Evolutionary conservation across 2,329 filamentous ascomycete genomes (phyloP), one percentile per base, ranked within the genome.

Genomic region (Ophiostoma triangulosporum): DNA sequence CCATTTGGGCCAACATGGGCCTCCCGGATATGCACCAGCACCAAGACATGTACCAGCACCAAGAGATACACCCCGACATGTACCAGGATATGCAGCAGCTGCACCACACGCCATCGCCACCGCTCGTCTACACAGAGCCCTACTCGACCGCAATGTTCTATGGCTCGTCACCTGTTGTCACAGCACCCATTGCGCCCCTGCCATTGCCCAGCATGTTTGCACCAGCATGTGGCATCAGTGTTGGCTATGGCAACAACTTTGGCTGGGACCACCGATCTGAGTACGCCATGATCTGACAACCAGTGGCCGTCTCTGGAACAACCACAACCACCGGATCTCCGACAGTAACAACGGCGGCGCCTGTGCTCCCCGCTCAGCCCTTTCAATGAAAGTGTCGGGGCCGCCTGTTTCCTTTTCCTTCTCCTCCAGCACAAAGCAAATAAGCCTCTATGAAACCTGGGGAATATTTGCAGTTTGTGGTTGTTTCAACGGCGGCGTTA

Each of bases 261-360:
- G 87, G 86, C 62, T 95, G 88, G 87, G 88, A 87, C 67, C 77
- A 85, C 62, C 88, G 86, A 66, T 85, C 86, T 64, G 87, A 91
- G 68, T 94, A 90, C 67, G 26, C 87, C 58, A 89, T 84, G 60
- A 95, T 95, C 75, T 96, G 86, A 86, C 75, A 78, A 80, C 70
- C 75, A 80, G 64, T 69, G 66, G 65, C 70, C 59, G 68, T 66
- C 64, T 66, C 69, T 65, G 68, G 66, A 64, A 67, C 71, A 68
- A 67, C 46, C 56, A 49, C 56, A 49, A 56, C 27, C 63, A 50
- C 48, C 46, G 49, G 52, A 24, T 71, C 70, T 64, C 70, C 72
- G 61, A 69, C 69, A 64, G 70, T 70, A 59, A 73, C 70, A 27
- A 52, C 50, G 38, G 51, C 54, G 53, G 54, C 54, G 45, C 55